Base-by-base conservation (phyloP, 2,329 filamentous ascomycete species). In the Aspergillus sp. region DNA sequence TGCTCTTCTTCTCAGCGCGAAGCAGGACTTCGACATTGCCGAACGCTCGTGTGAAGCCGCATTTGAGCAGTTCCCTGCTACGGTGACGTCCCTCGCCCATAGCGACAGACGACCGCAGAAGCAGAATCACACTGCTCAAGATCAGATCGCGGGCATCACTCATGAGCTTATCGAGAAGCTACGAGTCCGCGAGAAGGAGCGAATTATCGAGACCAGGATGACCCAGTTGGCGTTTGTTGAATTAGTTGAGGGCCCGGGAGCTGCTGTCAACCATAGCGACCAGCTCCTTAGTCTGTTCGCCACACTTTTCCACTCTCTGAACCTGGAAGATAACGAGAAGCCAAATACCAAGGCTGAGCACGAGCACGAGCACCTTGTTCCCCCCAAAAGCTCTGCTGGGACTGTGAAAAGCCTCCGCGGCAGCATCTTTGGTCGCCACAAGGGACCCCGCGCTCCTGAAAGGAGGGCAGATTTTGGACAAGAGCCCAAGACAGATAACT, bases 201-300 rank as follows among this genome's bases (percentile, higher is more conserved):
- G 86, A 52, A 88, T 99, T 44, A 78, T 99, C n/a, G 91, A 98
- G 75, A 88, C 97, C 62, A 96, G 96, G 75, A 96, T 98, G 86
- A 97, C 94, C 10, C 93, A 98, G 70, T 81, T 99, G 61, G 85
- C 90, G 3, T 83, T 99, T 19, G 77, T 95, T 3, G 94, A 98
- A 75, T 80, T 95, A 15, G 80, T 91, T 3, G 92, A 97, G 72
- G 92, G 92, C 1, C 87, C 92, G 0, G 88, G 91, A 60, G 86
- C 89, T 59, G 94, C 95, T 17, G 91, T 98, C 54, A 96, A 96
- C 71, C 88, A 90, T 62, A 93, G 90, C 71, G 87, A 91, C 65
- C 92, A 97, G 75, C 82, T 99, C 41, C 80, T 99, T 19, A 87
- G 87, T 15, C 81, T 98, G 0, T 99, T 95, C 71, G 85, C 88